These are phyloP conservation scores for Paecilomyces formosus DNA, from an alignment of 2,329 filamentous ascomycete species.

Conservation along the genomic window DNA sequence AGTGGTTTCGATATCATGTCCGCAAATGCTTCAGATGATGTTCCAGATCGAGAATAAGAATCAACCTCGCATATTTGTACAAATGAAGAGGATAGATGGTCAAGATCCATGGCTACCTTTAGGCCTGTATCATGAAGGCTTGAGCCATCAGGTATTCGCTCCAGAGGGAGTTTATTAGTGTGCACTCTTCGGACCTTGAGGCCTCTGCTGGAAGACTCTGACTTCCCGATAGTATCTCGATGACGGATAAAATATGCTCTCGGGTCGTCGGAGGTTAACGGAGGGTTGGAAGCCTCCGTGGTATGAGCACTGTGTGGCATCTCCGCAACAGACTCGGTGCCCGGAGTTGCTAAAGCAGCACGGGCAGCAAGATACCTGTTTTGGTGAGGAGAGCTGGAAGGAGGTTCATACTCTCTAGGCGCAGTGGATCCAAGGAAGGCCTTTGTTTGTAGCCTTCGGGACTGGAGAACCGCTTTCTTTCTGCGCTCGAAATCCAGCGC, in stretches of 20 bases:
- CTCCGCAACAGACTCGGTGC: neutral
- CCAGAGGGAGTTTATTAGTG: conserved; percentile 20
- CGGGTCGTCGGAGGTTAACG: conserved; percentile 18
- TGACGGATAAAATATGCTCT: conserved; percentile 23
- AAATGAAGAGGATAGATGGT: conserved; percentile 3
- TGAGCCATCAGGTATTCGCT: conserved; percentile 16
- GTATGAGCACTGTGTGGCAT: neutral
- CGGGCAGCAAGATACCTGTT: conserved; percentile 25
- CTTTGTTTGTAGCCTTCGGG: conserved; percentile 14
- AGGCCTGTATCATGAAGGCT: conserved; percentile 17
- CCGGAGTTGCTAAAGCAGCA: conserved; percentile 12
- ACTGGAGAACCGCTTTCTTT: conserved; percentile 26
- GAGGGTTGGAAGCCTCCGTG: neutral
- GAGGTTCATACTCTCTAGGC: conserved; percentile 1
- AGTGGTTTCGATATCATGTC: conserved; percentile 1
- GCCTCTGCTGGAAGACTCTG: neutral
- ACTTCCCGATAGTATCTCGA: conserved; percentile 1
- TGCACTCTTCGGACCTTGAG: conserved; percentile 10
- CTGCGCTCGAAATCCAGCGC: conserved; percentile 33
- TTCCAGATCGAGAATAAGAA: conserved; percentile 12
- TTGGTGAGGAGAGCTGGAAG: conserved; percentile 19
- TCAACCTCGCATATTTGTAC: conserved; percentile 8
- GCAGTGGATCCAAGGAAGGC: neutral
- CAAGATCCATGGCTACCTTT: conserved; percentile 1
- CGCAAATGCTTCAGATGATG: conserved; percentile 6